Evolutionary conservation across 805 yeast genomes (phyloP).

Genomic region (Candida quercuum): DNA sequence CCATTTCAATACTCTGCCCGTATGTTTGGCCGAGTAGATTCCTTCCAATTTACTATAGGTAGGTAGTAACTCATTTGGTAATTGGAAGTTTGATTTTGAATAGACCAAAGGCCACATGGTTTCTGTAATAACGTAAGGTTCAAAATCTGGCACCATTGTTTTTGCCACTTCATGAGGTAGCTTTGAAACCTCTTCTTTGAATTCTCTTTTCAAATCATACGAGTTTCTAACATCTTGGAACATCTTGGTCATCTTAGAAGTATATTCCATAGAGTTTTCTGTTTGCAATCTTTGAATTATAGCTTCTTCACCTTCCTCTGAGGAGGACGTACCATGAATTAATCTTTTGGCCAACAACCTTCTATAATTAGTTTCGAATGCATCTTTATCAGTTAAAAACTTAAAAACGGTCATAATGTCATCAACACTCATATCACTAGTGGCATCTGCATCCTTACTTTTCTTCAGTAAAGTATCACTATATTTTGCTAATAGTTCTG

Average conservation of each 20-base stretch:
- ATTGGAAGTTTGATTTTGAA: slow-evolving; percentile 35
- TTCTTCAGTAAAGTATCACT: slow-evolving; percentile 79
- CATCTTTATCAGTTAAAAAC: slow-evolving; percentile 89
- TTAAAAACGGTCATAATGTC: slow-evolving; percentile 84
- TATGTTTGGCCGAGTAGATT: slow-evolving; percentile 69
- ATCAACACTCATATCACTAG: slow-evolving; percentile 71
- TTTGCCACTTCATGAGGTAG: slow-evolving; percentile 24
- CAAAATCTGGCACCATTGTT: slow-evolving; percentile 44
- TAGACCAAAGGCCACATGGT: slow-evolving; percentile 77
- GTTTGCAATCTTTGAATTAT: slow-evolving; percentile 83
- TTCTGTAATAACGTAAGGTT: slow-evolving; percentile 77
- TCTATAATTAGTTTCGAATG: slow-evolving; percentile 90
- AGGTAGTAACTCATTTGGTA: slow-evolving; percentile 64
- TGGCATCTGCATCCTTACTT: slow-evolving; percentile 58
- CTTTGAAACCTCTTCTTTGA: slow-evolving; percentile 43
- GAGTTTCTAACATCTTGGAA: slow-evolving; percentile 89
- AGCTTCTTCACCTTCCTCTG: slow-evolving; percentile 75
- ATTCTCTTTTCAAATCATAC: slow-evolving; percentile 59
- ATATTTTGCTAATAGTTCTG: slow-evolving; percentile 86
- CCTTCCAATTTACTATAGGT: slow-evolving; percentile 64
- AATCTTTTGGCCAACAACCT: slow-evolving; percentile 84
- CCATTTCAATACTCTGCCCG: slow-evolving; percentile 90
- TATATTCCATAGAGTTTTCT: slow-evolving; percentile 87
- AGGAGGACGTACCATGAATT: slow-evolving; percentile 79
- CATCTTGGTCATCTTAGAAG: slow-evolving; percentile 92